Percentiles rank a stretch among this genome's conserved stretches.
These are phyloP conservation scores for Pisolithus marmoratus DNA, from an alignment of 768 basidiomycete genomes.

Conservation along the genomic window DNA sequence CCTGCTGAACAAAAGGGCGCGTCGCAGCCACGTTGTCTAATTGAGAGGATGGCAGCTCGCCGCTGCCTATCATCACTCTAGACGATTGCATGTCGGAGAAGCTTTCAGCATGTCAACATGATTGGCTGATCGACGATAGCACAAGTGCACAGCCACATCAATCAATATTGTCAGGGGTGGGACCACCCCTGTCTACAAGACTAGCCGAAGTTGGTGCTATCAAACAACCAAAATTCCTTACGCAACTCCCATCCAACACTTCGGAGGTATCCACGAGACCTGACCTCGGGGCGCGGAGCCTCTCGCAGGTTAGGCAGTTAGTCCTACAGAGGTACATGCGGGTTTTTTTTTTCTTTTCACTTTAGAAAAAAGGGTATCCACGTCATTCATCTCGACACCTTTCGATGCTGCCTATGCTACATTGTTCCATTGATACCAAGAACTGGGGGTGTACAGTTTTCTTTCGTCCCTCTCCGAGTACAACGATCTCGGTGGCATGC, in stretches of 20 bases:
- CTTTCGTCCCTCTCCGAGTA: constrained; percentile 43
- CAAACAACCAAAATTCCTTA: constrained; percentile 11
- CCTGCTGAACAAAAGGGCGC: constrained; percentile 54
- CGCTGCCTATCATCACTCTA: constrained; percentile 12
- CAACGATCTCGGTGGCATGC: constrained; percentile 49
- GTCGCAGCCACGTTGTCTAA: constrained; percentile 31
- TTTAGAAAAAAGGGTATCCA: no score
- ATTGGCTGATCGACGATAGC: no score
- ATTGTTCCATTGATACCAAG: constrained; percentile 33
- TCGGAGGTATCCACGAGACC: constrained; percentile 65
- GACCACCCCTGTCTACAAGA: no score
- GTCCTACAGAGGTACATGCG: no score
- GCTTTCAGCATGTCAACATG: not conserved
- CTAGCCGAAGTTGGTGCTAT: constrained; percentile 19
- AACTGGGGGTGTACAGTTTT: constrained; percentile 42
- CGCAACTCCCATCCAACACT: constrained; percentile 36
- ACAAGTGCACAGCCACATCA: no score
- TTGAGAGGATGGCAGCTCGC: constrained; percentile 21
- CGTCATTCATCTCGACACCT: constrained; percentile 77
- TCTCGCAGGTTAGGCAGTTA: no score
- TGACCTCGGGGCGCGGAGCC: no score
- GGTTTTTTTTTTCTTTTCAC: no score
- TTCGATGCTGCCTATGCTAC: constrained; percentile 25
- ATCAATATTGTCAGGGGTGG: no score
- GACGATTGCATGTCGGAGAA: not conserved